Percentiles rank a stretch among this genome's conserved stretches.
These are phyloP conservation scores for Didymella glomerata DNA, from an alignment of 2,329 filamentous ascomycete genomes.

Conservation along the genomic window DNA sequence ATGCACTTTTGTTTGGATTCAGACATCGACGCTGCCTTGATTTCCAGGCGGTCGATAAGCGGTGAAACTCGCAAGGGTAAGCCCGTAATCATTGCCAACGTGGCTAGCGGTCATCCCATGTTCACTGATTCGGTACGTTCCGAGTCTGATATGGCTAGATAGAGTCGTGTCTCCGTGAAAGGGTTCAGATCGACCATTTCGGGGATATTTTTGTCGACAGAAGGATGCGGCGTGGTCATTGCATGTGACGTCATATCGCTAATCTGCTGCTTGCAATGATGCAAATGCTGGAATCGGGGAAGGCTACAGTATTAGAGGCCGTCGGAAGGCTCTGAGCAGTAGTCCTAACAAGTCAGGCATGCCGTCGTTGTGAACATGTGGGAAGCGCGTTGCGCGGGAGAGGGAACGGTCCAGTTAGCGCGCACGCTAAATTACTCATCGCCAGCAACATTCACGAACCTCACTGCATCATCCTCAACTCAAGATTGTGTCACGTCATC, in stretches of 20 bases:
- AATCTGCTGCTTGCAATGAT: neutral
- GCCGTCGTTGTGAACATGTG: neutral
- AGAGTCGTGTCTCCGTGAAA: conserved; percentile 4
- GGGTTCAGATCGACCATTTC: conserved; percentile 9
- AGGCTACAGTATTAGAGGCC: neutral
- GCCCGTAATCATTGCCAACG: conserved; percentile 16
- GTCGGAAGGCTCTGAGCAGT: neutral
- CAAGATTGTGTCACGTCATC: neutral
- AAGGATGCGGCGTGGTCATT: conserved; percentile 1
- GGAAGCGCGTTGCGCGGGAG: neutral
- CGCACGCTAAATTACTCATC: neutral
- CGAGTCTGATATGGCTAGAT: neutral
- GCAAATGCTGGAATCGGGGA: neutral
- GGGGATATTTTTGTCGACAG: conserved; percentile 1
- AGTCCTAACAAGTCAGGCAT: neutral
- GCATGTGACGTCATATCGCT: conserved; percentile 9
- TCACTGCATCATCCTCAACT: neutral
- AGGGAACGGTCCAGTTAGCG: neutral
- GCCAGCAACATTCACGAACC: neutral
- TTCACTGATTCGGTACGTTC: conserved; percentile 7
- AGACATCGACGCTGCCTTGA: conserved; percentile 17
- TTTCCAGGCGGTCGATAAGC: conserved; percentile 19
- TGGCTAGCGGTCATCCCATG: conserved; percentile 18
- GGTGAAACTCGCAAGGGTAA: conserved; percentile 20
- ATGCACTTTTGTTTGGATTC: conserved; percentile 5